phyloP scores from a whole-genome alignment of 2,329 filamentous ascomycete genomes.

The Penicillium sp. region DNA sequence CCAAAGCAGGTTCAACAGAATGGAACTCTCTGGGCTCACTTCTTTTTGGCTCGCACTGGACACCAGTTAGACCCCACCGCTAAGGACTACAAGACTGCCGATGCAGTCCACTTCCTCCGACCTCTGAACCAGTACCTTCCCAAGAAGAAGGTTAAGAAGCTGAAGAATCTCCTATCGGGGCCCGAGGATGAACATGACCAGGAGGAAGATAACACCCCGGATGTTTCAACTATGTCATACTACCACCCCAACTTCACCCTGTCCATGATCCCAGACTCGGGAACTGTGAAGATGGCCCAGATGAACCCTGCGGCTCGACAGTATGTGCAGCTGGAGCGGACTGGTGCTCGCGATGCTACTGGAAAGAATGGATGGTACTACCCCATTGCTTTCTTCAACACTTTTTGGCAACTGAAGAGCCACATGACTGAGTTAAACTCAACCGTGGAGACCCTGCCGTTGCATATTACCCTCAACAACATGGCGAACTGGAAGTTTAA shows the following conservation, averaged over 20 bases:
- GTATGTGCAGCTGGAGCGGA: constrained; percentile 75
- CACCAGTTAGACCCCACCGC: constrained; percentile 72
- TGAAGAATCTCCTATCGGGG: constrained; percentile 72
- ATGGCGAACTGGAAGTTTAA: constrained; percentile 87
- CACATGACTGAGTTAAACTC: constrained; percentile 93
- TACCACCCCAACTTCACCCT: constrained; percentile 95
- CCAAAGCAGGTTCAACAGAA: constrained; percentile 82
- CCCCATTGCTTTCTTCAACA: constrained; percentile 88
- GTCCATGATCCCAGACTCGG: constrained; percentile 78
- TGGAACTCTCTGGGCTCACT: constrained; percentile 91
- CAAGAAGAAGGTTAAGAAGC: constrained; percentile 87
- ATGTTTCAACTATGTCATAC: constrained; percentile 75
- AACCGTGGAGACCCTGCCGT: constrained; percentile 75
- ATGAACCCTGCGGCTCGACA: constrained; percentile 73
- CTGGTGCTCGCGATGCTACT: constrained; percentile 74
- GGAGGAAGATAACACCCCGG: constrained; percentile 55
- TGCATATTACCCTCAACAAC: constrained; percentile 82
- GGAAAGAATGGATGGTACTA: constrained; percentile 93
- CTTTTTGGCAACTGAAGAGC: constrained; percentile 90
- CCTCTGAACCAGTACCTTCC: constrained; percentile 86
- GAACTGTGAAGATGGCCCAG: constrained; percentile 63
- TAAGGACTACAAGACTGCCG: constrained; percentile 67
- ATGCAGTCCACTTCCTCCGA: constrained; percentile 78
- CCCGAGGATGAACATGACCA: constrained; percentile 52
- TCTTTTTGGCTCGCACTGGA: constrained; percentile 79